These are phyloP conservation scores for Trichomonascaceae sp. DNA, from an alignment of 1,139 yeast genomes.

Conservation along the genomic window DNA sequence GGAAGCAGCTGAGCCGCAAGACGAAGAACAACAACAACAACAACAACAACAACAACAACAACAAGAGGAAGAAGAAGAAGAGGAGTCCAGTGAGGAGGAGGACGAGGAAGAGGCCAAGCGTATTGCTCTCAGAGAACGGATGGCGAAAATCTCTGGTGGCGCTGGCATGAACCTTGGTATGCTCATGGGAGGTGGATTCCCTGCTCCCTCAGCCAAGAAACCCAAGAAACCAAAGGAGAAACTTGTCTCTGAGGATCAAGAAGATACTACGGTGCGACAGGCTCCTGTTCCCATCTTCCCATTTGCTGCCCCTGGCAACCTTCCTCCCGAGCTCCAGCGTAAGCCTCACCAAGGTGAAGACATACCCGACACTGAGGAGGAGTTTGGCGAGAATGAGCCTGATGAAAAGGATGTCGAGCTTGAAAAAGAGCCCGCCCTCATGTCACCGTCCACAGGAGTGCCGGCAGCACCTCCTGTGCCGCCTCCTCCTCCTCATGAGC, in stretches of 20 bases:
- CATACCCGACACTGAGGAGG: conserved; percentile 2
- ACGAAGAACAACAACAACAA: conserved; percentile 3
- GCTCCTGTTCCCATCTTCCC: conserved; percentile 41
- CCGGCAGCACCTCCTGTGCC: conserved; percentile 2
- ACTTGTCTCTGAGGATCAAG: conserved; percentile 17
- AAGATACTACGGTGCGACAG: conserved; percentile 11
- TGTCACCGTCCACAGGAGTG: conserved; percentile 5
- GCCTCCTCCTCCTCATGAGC: neutral
- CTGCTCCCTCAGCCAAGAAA: conserved; percentile 16
- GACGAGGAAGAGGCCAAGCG: conserved; percentile 68
- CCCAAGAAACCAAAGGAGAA: conserved; percentile 15
- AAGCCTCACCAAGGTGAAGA: conserved; percentile 2
- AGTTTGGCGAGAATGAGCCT: conserved; percentile 5
- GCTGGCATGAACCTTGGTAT: conserved; percentile 51
- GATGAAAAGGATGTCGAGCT: conserved; percentile 2
- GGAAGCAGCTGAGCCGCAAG: conserved; percentile 12
- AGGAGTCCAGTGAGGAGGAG: conserved; percentile 26
- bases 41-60: conserved; percentile 9
- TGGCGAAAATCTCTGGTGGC: conserved; percentile 92
- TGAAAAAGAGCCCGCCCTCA: conserved; percentile 4
- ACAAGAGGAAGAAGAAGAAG: conserved; percentile 15
- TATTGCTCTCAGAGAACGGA: conserved; percentile 72
- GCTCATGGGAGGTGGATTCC: conserved; percentile 21
- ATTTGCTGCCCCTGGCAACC: conserved; percentile 26
- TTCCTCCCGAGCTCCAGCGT: neutral